Base-by-base conservation (phyloP, 805 yeast genomes). In the Candida vaughaniae region DNA sequence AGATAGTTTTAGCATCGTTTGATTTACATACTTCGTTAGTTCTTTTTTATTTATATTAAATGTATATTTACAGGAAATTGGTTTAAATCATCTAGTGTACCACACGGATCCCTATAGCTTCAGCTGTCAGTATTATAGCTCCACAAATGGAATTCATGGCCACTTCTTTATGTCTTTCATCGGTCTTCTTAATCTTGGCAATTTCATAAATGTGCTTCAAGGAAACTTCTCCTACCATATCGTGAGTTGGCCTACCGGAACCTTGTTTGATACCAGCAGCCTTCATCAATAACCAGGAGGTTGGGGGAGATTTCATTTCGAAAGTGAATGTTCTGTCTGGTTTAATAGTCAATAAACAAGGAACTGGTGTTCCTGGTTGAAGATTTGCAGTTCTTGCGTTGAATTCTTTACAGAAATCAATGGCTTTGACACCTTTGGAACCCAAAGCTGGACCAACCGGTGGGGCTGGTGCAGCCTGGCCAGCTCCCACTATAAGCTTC, bases 381-480 rank as follows among this genome's bases (percentile, higher is more conserved):
- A 78, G 84, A 47, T 81, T 80, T 6, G 96, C 95, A 9, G 98
- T 89, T 61, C 96, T 81, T 17, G 99, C 99, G 60, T 93, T 93
- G 72, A 93, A 93, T 59, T 93, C 98, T 63, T 93, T 93, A 68
- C 98, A 91, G 55, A 93, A 93, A 62, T 93, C 99, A 55, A 93
- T 93, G 46, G 98, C 98, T 60, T 93, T 93, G 31, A 93, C 95
- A 71, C 99, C 99, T 62, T 91, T 91, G 42, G 98, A 91, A 49
- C 99, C 99, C 33, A 93, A 71, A 0, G 98, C 99, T 31, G 99
- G 99, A 48, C 99, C 99, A 19, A 93, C 98, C 5, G 99, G 99
- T 19, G 99, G 99, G 2, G 96, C 83, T 28, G 99, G 98, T 2
- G 97, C 93, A 0, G 99, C 99, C 60, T 89, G 86, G 3, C 98